Evolutionary conservation across 78 protist genomes (phyloP).

Genomic region (Guillardia theta): DNA sequence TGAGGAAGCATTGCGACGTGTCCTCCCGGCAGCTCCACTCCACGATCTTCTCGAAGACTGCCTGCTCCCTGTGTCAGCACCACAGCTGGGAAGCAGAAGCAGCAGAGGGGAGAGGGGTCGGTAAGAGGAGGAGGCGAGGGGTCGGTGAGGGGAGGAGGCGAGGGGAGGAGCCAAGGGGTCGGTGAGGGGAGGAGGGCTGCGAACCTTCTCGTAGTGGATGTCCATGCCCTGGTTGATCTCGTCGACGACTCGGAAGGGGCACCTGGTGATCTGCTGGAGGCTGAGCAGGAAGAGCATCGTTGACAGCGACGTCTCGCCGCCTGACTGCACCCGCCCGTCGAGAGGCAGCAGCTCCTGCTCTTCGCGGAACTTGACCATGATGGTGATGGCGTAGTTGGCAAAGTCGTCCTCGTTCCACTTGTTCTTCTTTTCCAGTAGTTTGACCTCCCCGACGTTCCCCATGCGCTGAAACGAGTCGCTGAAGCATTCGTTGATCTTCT

Average conservation of each 20-base stretch:
- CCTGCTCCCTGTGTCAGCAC: no score
- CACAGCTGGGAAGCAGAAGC: not conserved
- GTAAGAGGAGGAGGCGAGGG: not conserved
- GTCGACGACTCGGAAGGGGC: conserved; percentile 16
- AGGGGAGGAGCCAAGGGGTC: not conserved
- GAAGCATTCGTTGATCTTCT: not conserved
- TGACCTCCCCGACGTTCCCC: not conserved
- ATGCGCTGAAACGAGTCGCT: not conserved
- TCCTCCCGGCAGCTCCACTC: not conserved
- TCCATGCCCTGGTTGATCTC: conserved; percentile 50
- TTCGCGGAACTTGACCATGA: not conserved
- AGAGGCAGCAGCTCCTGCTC: not conserved
- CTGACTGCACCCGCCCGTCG: conserved; percentile 28
- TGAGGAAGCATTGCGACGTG: conserved; percentile 8
- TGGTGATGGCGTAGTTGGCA: not conserved
- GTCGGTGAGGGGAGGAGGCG: not conserved
- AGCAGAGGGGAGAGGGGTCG: not conserved
- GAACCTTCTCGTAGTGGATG: not conserved
- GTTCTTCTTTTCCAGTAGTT: not conserved
- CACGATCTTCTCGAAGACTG: conserved; percentile 15
- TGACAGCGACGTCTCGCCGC: conserved; percentile 8
- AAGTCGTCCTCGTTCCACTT: not conserved
- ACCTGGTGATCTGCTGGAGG: not conserved
- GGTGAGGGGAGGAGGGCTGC: not conserved
- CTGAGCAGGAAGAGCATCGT: conserved; percentile 26